phyloP scores from a whole-genome alignment of 306 rosid species.

The Lithocarpus polystachyus region DNA sequence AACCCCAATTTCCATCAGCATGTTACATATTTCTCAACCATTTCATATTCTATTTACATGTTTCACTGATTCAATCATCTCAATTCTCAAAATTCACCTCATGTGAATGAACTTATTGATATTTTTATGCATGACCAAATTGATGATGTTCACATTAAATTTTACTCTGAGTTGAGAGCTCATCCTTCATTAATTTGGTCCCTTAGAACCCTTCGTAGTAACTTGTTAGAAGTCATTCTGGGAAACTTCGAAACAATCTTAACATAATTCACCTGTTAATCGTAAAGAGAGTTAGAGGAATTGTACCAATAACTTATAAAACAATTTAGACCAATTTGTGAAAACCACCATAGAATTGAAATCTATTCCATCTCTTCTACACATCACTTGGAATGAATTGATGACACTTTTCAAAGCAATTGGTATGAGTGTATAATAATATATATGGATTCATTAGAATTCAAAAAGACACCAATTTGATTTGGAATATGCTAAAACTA shows the following conservation, averaged over 20 bases:
- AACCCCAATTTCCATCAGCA: too few relatives aligned
- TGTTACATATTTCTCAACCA: too few relatives aligned
- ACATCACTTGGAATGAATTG: neutral
- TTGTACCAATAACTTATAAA: neutral
- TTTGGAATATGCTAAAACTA: too few relatives aligned
- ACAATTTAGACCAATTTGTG: constrained; percentile 5
- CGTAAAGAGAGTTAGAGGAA: neutral
- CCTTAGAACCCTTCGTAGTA: constrained; percentile 76
- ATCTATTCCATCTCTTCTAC: neutral
- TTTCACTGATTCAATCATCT: too few relatives aligned
- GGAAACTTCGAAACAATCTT: constrained; percentile 68
- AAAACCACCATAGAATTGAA: neutral
- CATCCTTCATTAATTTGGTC: constrained; percentile 72
- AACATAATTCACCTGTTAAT: constrained; percentile 53
- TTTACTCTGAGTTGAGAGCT: constrained; percentile 52
- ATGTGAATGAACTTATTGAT: neutral
- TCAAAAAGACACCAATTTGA: neutral
- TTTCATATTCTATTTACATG: too few relatives aligned
- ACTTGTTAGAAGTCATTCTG: constrained; percentile 77
- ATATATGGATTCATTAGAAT: neutral
- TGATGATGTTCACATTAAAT: constrained; percentile 32
- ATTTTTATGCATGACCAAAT: neutral
- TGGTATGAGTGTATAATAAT: neutral
- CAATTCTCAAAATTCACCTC: neutral
- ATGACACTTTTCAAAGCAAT: neutral